phyloP scores from a whole-genome alignment of 495 filamentous ascomycete species.

The Aspergillus bertholletiae region DNA sequence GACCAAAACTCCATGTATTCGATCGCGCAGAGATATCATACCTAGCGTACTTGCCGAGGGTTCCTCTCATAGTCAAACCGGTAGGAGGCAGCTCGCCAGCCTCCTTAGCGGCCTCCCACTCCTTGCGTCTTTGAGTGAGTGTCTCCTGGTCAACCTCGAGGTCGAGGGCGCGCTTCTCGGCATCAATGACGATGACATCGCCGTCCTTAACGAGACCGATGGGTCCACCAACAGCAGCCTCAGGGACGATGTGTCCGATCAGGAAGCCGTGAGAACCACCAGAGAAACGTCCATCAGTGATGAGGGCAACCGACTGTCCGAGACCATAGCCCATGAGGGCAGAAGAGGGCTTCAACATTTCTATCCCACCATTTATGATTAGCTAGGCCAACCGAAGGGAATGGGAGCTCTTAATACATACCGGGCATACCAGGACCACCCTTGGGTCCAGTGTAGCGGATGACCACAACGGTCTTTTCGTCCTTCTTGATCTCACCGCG shows the following conservation, averaged over 20 bases:
- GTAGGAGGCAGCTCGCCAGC: constrained; percentile 33
- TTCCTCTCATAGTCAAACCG: constrained; percentile 61
- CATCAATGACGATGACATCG: constrained; percentile 54
- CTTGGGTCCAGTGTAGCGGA: constrained; percentile 94
- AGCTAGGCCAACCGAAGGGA: background rate
- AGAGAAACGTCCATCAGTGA: constrained; percentile 48
- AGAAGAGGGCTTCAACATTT: constrained; percentile 82
- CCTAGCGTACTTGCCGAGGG: constrained; percentile 84
- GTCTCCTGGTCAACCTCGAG: constrained; percentile 51
- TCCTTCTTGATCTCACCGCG: constrained; percentile 85
- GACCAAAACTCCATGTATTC: background rate
- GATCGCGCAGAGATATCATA: constrained; percentile 9
- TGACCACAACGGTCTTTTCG: constrained; percentile 96
- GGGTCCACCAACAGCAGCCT: constrained; percentile 55
- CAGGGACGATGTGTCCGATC: constrained; percentile 55
- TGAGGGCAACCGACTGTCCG: constrained; percentile 56
- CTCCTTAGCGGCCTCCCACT: constrained; percentile 46
- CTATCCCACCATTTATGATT: constrained; percentile 22
- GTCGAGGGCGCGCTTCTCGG: constrained; percentile 47
- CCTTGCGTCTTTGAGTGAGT: constrained; percentile 62
- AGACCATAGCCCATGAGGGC: constrained; percentile 91
- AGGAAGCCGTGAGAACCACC: constrained; percentile 51
- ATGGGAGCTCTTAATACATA: constrained; percentile 23
- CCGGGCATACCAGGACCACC: constrained; percentile 94
- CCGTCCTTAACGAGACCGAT: constrained; percentile 54